Evolutionary conservation across 805 yeast genomes (phyloP).

Genomic region (Ascoidea tarda): DNA sequence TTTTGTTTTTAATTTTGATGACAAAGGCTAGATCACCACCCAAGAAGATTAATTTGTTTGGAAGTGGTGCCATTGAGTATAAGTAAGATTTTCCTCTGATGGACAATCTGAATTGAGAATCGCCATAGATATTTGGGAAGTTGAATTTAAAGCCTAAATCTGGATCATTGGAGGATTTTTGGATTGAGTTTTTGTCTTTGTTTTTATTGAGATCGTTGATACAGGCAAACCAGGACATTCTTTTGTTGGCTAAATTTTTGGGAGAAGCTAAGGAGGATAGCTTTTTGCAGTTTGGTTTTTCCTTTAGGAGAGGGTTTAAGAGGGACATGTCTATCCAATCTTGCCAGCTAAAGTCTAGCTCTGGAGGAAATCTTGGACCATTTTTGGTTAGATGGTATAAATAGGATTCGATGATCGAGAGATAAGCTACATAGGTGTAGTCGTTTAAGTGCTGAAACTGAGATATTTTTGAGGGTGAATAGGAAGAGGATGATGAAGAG

Average conservation of each 20-base stretch:
- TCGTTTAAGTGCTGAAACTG: not conserved
- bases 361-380: constrained; percentile 20
- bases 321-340: constrained; percentile 38
- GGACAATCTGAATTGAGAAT: not conserved
- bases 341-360: constrained; percentile 35
- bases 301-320: constrained; percentile 22
- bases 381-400: constrained; percentile 10
- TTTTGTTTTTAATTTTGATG: constrained; percentile 19
- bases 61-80: constrained; percentile 29
- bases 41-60: constrained; percentile 26
- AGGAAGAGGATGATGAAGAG: not conserved
- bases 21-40: constrained; percentile 27
- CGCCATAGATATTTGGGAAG: not conserved
- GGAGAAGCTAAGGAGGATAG: constrained; percentile 28
- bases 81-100: constrained; percentile 28
- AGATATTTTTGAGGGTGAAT: too few species aligned
- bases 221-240: constrained; percentile 29
- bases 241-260: constrained; percentile 11
- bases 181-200: too few species aligned
- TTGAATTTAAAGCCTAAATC: constrained; percentile 19
- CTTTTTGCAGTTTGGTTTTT: constrained; percentile 28
- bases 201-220: constrained; percentile 15
- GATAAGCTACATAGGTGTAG: not conserved
- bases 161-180: constrained; percentile 15
- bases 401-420: not conserved